phyloP scores from a whole-genome alignment of 1,284 basidiomycete genomes.

The Apiotrichum porosum region DNA sequence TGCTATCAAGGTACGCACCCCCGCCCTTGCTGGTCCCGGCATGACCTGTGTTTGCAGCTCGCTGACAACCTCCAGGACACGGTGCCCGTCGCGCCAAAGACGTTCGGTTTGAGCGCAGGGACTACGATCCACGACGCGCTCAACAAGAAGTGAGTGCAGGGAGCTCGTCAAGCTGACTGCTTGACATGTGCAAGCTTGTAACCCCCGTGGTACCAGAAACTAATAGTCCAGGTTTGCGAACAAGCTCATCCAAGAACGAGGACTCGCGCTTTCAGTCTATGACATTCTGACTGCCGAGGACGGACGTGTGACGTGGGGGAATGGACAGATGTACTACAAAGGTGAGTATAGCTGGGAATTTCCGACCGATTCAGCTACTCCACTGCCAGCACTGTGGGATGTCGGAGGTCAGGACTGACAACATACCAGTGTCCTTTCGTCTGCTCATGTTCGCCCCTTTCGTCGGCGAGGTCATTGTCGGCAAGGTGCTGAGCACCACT shows the following conservation, averaged over 20 bases:
- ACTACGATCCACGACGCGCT: slow-evolving; percentile 44
- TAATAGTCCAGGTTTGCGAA: slow-evolving; percentile 89
- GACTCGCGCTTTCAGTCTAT: slow-evolving; percentile 82
- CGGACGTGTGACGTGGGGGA: slow-evolving; percentile 88
- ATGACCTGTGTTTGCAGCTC: too few relatives aligned
- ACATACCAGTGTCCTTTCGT: slow-evolving; percentile 69
- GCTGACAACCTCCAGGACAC: slow-evolving; percentile 36
- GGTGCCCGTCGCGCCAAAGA: slow-evolving; percentile 45
- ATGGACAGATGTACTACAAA: slow-evolving; percentile 92
- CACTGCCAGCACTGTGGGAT: background rate
- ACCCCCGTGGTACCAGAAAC: background rate
- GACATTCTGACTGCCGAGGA: slow-evolving; percentile 81
- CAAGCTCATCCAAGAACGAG: slow-evolving; percentile 83
- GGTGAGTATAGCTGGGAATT: slow-evolving; percentile 56
- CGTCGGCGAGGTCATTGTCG: slow-evolving; percentile 80
- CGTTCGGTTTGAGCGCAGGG: slow-evolving; percentile 41
- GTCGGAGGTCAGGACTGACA: too few relatives aligned
- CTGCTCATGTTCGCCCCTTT: slow-evolving; percentile 90
- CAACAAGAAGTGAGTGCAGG: slow-evolving; percentile 42
- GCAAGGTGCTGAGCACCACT: slow-evolving; percentile 78
- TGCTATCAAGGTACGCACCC: slow-evolving; percentile 32
- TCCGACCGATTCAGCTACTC: background rate
- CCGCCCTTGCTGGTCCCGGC: background rate
- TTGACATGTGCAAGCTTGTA: too few relatives aligned
- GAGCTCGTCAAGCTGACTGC: background rate